Conservation (phyloP, 2,329 filamentous ascomycete species). For the Dactylonectria estremocensis region DNA sequence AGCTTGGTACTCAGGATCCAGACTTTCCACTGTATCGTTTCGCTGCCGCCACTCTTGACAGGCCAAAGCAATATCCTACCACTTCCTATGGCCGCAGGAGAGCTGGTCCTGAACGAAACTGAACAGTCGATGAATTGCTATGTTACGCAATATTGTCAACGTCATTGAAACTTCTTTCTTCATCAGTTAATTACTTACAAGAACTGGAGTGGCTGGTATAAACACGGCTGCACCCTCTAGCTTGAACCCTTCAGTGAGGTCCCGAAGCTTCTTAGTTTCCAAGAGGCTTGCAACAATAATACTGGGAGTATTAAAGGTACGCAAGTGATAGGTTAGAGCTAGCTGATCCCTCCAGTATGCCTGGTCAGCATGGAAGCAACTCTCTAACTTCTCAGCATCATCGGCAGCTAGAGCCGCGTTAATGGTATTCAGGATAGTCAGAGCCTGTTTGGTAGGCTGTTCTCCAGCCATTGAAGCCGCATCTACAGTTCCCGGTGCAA, state of each 20-base stretch:
- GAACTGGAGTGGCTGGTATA: conserved; percentile 26
- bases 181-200: conserved; percentile 13
- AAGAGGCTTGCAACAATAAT: not conserved
- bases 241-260: conserved; percentile 2
- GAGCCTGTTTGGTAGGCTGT: no score
- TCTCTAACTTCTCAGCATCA: conserved; percentile 1
- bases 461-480: no score
- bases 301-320: conserved; percentile 22
- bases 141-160: not conserved
- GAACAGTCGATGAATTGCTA: conserved; percentile 35
- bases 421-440: not conserved
- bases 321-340: conserved; percentile 35
- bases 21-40: conserved; percentile 25
- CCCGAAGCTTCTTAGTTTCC: conserved; percentile 1
- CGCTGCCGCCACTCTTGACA: not conserved
- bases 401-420: conserved; percentile 11
- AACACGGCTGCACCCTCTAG: conserved; percentile 27
- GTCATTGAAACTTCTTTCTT: no score
- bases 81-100: no score
- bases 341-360: conserved; percentile 38
- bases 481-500: no score
- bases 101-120: conserved; percentile 23
- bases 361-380: conserved; percentile 30
- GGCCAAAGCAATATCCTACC: conserved; percentile 31
- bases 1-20: conserved; percentile 39